phyloP scores from a whole-genome alignment of 2,329 filamentous ascomycete species.

The Xylariaceae sp. region DNA sequence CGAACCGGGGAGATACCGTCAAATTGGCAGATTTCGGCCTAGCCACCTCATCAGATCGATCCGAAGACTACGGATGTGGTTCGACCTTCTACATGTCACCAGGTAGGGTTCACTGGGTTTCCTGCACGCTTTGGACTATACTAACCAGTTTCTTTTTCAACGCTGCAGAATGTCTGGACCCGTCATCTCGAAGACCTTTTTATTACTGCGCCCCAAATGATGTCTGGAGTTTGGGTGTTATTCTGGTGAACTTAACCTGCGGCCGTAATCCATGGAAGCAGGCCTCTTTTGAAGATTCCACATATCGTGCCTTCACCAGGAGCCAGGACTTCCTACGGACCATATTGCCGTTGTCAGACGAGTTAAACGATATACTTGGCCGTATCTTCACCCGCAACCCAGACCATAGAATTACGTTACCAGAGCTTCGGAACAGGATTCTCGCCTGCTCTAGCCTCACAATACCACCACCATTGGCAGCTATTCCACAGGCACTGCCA shows the following conservation, averaged over 20 bases:
- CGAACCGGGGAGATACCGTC: constrained; percentile 83
- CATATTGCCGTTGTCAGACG: constrained; percentile 87
- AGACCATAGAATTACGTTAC: constrained; percentile 76
- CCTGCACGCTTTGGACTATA: constrained; percentile 21
- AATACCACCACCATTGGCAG: constrained; percentile 43
- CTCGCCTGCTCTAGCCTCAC: constrained; percentile 77
- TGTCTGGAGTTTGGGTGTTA: constrained; percentile 97
- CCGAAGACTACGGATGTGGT: constrained; percentile 94
- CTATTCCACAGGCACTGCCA: constrained; percentile 39
- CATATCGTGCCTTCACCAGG: constrained; percentile 87
- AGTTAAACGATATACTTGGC: constrained; percentile 84
- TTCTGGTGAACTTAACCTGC: constrained; percentile 95
- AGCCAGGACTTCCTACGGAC: constrained; percentile 87
- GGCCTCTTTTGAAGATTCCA: constrained; percentile 89
- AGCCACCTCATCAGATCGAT: constrained; percentile 80
- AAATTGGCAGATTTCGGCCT: constrained; percentile 98
- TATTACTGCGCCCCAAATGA: constrained; percentile 96
- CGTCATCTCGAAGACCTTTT: constrained; percentile 71
- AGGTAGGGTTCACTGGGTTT: constrained; percentile 63
- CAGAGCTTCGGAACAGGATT: constrained; percentile 78
- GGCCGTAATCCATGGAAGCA: constrained; percentile 99
- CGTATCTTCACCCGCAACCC: constrained; percentile 89
- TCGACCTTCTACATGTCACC: constrained; percentile 99
- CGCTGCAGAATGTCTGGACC: constrained; percentile 81
- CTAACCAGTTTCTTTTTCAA: constrained; percentile 28